Evolutionary conservation across 805 yeast genomes (phyloP).

Genomic region (Monosporozyma servazzii): DNA sequence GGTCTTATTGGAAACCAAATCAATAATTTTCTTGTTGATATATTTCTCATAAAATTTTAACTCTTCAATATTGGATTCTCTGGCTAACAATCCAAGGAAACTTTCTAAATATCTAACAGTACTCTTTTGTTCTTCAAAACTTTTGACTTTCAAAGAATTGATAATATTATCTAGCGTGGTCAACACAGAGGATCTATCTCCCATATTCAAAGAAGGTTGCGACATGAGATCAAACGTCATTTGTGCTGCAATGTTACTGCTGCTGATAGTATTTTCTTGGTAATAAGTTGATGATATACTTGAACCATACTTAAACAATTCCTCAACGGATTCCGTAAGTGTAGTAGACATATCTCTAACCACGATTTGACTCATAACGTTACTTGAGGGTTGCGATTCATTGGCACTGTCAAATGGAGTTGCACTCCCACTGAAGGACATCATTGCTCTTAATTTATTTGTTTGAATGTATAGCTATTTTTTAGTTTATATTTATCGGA

Average conservation of each 20-base stretch:
- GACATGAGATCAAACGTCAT: background rate
- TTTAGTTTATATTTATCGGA: background rate
- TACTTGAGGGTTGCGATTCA: background rate
- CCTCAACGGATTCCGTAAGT: background rate
- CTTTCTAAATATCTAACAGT: conserved; percentile 60
- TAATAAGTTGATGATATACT: background rate
- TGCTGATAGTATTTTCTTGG: background rate
- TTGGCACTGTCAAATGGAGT: background rate
- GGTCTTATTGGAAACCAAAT: conserved; percentile 42
- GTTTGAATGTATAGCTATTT: background rate
- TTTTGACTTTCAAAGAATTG: conserved; percentile 24
- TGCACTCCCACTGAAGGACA: background rate
- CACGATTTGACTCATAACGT: background rate
- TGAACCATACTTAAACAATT: background rate
- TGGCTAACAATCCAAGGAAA: conserved; percentile 57
- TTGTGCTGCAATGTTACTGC: background rate
- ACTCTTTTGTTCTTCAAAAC: conserved; percentile 22
- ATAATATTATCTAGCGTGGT: conserved; percentile 27
- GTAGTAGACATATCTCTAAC: background rate
- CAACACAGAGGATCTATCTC: conserved; percentile 3
- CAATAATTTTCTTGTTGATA: conserved; percentile 74
- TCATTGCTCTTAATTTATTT: background rate
- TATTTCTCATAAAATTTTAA: conserved; percentile 68
- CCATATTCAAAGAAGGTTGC: background rate
- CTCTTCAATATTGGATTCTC: conserved; percentile 72